Base-by-base conservation (phyloP, 176 grass and related monocot genomes). In the Musa troglodytarum region DNA sequence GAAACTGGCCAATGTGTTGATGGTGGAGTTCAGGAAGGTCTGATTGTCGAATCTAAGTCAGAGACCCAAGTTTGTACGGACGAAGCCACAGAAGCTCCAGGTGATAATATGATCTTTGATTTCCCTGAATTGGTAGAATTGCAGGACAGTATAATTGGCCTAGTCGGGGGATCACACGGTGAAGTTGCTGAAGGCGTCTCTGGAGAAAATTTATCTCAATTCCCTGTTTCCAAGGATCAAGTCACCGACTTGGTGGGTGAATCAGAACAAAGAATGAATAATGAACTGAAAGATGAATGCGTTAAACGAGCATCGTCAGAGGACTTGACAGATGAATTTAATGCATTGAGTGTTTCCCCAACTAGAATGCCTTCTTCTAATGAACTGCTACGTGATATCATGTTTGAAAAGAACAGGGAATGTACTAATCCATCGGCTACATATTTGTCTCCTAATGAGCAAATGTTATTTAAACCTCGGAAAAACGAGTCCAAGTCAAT, bases 101-200 rank as follows among this genome's bases (percentile, higher is more conserved):
- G n/a, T 74, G 69, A 67, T 8, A 43, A 43, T 43, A 79, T 81
- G 81, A 65, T 89, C 72, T 88, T 69, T 53, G 66, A 90, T 79
- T 86, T 86, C 23, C 86, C 83, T 13, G 85, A 74, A 57, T 50
- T 86, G 74, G 64, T 92, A 76, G 81, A 81, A 86, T 83, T 59
- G 57, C 69, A 68, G 11, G 73, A 22, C 73, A 74, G 34, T 53
- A 16, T 21, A 10, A 22, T 54, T 69, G 10, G 63, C 22, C 3
- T 2, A 21, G 51, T 14, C 22, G 53, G 43, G 25, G 64, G 16
- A 21, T 79, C 23, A 16, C 17, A 21, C 2, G 26, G 4, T 49
- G 52, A 22, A 79, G 63, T 8, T 14, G 50, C 26, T 14, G 17
- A 65, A 21, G 2, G 6, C 75, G 3, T 34, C 9, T 13, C 1